Conservation (phyloP, 768 basidiomycete genomes). For the Ramaria rubella region DNA sequence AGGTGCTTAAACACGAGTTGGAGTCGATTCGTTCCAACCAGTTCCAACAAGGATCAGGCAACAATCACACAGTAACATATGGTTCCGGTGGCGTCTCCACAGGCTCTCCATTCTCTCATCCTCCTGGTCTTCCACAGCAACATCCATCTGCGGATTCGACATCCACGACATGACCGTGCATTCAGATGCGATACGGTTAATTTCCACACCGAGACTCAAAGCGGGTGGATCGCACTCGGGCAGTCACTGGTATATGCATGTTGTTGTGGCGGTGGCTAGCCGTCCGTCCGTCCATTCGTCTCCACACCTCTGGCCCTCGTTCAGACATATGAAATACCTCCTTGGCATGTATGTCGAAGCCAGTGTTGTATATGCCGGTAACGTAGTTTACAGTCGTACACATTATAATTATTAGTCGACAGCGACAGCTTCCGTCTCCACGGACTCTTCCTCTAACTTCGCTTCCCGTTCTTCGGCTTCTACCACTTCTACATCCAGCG, state of each 20-base stretch:
- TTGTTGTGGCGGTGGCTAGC: background rate
- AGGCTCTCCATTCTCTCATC: background rate
- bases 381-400: background rate
- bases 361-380: background rate
- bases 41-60: background rate
- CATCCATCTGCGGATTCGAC: background rate
- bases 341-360: background rate
- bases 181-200: background rate
- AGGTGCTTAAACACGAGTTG: constrained; percentile 70
- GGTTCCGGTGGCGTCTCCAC: background rate
- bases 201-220: background rate
- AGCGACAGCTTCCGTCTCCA: constrained; percentile 7
- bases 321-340: background rate
- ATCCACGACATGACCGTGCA: background rate
- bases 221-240: background rate
- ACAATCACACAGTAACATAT: background rate
- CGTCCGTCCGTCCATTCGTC: background rate
- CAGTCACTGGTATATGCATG: background rate
- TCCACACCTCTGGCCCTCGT: background rate
- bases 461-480: constrained; percentile 87
- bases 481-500: constrained; percentile 90
- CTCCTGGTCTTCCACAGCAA: background rate
- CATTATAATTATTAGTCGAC: background rate
- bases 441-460: constrained; percentile 26
- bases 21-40: constrained; percentile 27